Conservation (phyloP, 169 alveolate species). For the Babesia caballi region DNA sequence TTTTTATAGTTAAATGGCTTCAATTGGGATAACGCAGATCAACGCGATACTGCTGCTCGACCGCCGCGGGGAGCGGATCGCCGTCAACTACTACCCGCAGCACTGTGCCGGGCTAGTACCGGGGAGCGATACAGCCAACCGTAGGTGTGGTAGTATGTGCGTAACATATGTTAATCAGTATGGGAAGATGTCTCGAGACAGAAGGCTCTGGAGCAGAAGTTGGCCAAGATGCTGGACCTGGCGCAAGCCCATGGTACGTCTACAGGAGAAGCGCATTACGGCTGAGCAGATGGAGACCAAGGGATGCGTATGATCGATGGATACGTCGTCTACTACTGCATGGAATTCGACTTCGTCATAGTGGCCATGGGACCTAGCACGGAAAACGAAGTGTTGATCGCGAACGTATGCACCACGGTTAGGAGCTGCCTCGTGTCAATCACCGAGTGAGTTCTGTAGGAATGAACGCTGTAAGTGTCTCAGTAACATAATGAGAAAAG, state of each 20-base stretch:
- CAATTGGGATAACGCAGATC: slow-evolving; percentile 67
- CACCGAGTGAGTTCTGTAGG: slow-evolving; percentile 39
- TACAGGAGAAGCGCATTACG: slow-evolving; percentile 3
- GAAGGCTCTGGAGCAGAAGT: slow-evolving; percentile 11
- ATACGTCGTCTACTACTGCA: slow-evolving; percentile 30
- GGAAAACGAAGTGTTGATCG: slow-evolving; percentile 67
- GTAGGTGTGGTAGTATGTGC: background rate
- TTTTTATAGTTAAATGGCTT: slow-evolving; percentile 69
- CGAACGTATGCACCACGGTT: slow-evolving; percentile 66
- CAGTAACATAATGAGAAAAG: slow-evolving; percentile 65
- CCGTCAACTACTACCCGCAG: slow-evolving; percentile 69
- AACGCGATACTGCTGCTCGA: slow-evolving; percentile 69
- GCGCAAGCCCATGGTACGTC: slow-evolving; percentile 32
- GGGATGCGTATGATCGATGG: slow-evolving; percentile 56
- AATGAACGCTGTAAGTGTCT: background rate
- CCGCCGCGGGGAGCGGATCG: slow-evolving; percentile 70
- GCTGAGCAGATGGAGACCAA: slow-evolving; percentile 35
- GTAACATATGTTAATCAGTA: background rate
- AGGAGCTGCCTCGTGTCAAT: slow-evolving; percentile 49
- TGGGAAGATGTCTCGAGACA: slow-evolving; percentile 25
- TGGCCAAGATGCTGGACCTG: slow-evolving; percentile 26
- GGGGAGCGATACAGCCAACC: background rate
- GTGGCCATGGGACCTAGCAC: slow-evolving; percentile 65
- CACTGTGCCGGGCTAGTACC: slow-evolving; percentile 5
- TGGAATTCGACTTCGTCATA: slow-evolving; percentile 45